These are phyloP conservation scores for Solanum hybrid DNA, from an alignment of 305 asterid species.

Conservation along the genomic window DNA sequence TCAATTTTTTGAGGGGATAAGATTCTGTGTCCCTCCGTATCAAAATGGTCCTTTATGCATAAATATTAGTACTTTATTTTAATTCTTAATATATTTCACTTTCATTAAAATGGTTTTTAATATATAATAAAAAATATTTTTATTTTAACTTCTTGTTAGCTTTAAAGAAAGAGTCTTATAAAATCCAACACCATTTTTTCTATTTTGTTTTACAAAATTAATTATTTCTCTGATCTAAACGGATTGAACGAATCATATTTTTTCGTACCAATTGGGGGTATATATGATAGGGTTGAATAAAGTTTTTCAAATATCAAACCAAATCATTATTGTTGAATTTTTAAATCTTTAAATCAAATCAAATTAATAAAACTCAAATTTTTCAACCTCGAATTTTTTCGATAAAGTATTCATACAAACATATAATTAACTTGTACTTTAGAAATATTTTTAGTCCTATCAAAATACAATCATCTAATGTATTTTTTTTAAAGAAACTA, in stretches of 20 bases:
- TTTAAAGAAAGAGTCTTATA: not conserved
- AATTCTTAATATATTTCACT: not conserved
- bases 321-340: too few relatives aligned
- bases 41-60: not conserved
- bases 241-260: not conserved
- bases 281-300: too few relatives aligned
- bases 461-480: not conserved
- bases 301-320: not conserved
- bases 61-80: not conserved
- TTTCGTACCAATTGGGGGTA: not conserved
- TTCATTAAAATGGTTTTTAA: not conserved
- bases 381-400: not conserved
- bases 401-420: not conserved
- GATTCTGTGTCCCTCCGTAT: not conserved
- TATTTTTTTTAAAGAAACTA: too few relatives aligned
- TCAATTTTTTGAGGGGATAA: not conserved
- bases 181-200: not conserved
- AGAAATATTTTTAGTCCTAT: too few relatives aligned
- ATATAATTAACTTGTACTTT: not conserved
- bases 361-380: too few relatives aligned
- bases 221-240: not conserved
- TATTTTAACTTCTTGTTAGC: not conserved
- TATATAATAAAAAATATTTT: too few relatives aligned
- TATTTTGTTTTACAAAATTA: not conserved
- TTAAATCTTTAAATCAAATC: not conserved